These are phyloP conservation scores for Coelastrella sp. DNA, from an alignment of 139 green algal species.

Conservation along the genomic window DNA sequence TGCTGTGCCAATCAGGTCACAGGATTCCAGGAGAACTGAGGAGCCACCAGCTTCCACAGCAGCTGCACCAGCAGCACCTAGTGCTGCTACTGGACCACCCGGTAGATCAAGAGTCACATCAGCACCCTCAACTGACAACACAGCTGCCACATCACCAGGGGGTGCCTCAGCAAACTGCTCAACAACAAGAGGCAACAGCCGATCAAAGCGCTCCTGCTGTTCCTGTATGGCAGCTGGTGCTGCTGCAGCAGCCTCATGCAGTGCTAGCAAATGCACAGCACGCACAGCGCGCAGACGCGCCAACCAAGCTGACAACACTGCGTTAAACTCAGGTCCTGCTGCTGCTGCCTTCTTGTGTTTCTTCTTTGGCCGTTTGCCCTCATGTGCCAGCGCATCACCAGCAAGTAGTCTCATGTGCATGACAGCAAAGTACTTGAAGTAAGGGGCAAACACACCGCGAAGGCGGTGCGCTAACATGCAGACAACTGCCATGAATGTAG, in stretches of 20 bases:
- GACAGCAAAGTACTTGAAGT: constrained; percentile 79
- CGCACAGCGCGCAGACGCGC: constrained; percentile 70
- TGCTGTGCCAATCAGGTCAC: constrained; percentile 51
- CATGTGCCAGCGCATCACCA: background rate
- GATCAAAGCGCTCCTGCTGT: constrained; percentile 71
- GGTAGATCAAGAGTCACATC: constrained; percentile 48
- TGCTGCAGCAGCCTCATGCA: constrained; percentile 83
- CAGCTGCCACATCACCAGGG: constrained; percentile 10
- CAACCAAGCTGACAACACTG: constrained; percentile 57
- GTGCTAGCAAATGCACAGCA: constrained; percentile 84
- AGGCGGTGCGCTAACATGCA: constrained; percentile 76
- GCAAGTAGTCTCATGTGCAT: constrained; percentile 61
- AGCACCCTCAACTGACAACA: constrained; percentile 7
- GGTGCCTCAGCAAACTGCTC: constrained; percentile 53
- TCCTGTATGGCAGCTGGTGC: constrained; percentile 75
- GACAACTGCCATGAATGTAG: constrained; percentile 67
- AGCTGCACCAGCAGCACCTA: constrained; percentile 14
- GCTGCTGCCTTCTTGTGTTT: constrained; percentile 59
- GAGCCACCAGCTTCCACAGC: constrained; percentile 11
- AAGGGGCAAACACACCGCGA: constrained; percentile 90
- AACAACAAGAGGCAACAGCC: constrained; percentile 76
- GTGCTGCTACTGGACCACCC: constrained; percentile 49
- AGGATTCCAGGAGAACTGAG: background rate
- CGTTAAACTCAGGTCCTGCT: background rate
- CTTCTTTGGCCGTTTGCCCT: constrained; percentile 53